Conservation (phyloP, 1,284 basidiomycete species). For the Apiotrichum mycotoxinovorans region DNA sequence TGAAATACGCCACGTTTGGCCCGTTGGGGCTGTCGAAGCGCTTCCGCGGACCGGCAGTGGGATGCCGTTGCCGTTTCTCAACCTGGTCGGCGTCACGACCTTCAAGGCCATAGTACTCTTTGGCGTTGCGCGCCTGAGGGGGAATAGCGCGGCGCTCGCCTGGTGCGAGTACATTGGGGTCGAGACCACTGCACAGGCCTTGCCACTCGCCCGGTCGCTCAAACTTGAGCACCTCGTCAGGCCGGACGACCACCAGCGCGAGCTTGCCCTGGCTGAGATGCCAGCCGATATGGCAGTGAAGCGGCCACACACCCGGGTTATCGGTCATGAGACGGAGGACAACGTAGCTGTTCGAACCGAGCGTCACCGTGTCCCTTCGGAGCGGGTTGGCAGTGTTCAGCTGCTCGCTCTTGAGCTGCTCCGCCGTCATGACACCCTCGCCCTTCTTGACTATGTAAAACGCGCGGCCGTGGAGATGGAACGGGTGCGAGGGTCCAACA, state of each 20-base stretch:
- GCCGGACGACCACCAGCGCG: conserved; percentile 3
- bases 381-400: conserved; percentile 37
- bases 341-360: conserved; percentile 21
- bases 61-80: not conserved
- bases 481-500: conserved; percentile 40
- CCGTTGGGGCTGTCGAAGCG: not conserved
- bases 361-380: conserved; percentile 44
- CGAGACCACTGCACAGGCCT: conserved; percentile 1
- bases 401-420: not conserved
- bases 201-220: conserved; percentile 1
- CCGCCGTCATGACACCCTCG: conserved; percentile 32
- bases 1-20: not conserved
- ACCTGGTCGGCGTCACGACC: too few relatives aligned
- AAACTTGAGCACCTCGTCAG: not conserved
- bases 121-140: not conserved
- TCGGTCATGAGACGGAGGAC: conserved; percentile 27
- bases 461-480: conserved; percentile 35
- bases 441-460: conserved; percentile 40
- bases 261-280: conserved; percentile 25
- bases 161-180: not conserved
- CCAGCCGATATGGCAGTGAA: conserved; percentile 33
- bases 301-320: conserved; percentile 27
- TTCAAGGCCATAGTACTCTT: too few relatives aligned
- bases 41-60: not conserved
- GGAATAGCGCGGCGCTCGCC: not conserved